A percentile compares a stretch with the other conserved stretches of the same genome.
Conservation (phyloP, 495 filamentous ascomycete species). For the Hypoxylon intermedium region DNA sequence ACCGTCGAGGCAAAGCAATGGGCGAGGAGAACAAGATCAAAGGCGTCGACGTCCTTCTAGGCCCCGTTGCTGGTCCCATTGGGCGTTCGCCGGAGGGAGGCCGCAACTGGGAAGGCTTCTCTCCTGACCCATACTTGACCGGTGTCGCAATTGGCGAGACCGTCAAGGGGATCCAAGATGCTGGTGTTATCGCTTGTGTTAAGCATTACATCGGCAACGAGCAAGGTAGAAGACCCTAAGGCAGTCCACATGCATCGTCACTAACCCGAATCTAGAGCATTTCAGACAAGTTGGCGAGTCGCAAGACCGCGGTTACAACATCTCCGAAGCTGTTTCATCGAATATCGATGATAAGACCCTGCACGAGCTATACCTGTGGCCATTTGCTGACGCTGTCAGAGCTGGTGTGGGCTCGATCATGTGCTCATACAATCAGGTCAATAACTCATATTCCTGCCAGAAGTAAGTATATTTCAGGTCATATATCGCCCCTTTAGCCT, state of each 20-base stretch:
- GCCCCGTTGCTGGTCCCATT: slow-evolving; percentile 87
- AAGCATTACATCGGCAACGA: slow-evolving; percentile 83
- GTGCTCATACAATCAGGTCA: slow-evolving; percentile 94
- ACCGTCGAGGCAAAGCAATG: slow-evolving; percentile 78
- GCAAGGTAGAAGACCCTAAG: slow-evolving; percentile 47
- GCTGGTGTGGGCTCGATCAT: slow-evolving; percentile 83
- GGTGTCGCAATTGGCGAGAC: slow-evolving; percentile 76
- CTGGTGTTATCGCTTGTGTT: slow-evolving; percentile 79
- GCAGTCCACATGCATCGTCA: background rate
- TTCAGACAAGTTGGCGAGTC: slow-evolving; percentile 80
- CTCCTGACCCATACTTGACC: slow-evolving; percentile 78
- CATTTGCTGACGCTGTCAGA: slow-evolving; percentile 51
- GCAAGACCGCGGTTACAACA: slow-evolving; percentile 66
- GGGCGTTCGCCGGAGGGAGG: slow-evolving; percentile 78
- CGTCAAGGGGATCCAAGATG: slow-evolving; percentile 82
- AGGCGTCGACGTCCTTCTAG: slow-evolving; percentile 84
- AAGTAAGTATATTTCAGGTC: slow-evolving; percentile 58
- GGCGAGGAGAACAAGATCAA: slow-evolving; percentile 81
- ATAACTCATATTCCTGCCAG: slow-evolving; percentile 84
- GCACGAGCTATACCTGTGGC: slow-evolving; percentile 94
- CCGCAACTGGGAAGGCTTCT: slow-evolving; percentile 88
- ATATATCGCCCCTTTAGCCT: slow-evolving; percentile 4
- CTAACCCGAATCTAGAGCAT: slow-evolving; percentile 61
- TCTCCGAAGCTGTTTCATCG: slow-evolving; percentile 70
- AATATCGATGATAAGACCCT: slow-evolving; percentile 94